A percentile compares a stretch with the other conserved stretches of the same genome.
Conservation (phyloP, 2,329 filamentous ascomycete species). For the Fusarium sp. region DNA sequence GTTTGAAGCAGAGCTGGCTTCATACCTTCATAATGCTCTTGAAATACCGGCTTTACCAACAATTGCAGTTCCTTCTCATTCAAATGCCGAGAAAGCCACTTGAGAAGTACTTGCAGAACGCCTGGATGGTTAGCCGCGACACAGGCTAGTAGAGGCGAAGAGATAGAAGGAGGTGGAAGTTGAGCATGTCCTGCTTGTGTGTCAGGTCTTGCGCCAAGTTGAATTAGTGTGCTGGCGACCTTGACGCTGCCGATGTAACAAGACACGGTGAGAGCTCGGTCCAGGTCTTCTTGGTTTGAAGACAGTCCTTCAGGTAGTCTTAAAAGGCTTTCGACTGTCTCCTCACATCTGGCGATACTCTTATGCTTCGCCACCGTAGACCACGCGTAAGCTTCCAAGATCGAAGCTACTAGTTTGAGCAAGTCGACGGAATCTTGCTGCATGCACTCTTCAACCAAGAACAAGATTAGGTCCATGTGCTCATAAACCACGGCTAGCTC, state of each 20-base stretch:
- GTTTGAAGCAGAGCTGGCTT: too few relatives aligned
- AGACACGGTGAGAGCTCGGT: not conserved
- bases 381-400: not conserved
- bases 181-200: not conserved
- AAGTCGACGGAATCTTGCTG: not conserved
- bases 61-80: too few relatives aligned
- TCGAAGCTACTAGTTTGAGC: not conserved
- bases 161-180: too few relatives aligned
- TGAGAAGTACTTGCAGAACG: not conserved
- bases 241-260: not conserved
- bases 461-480: not conserved
- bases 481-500: not conserved
- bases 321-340: not conserved
- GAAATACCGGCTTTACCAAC: too few relatives aligned
- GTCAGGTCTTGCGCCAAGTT: not conserved
- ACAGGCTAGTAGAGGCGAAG: not conserved
- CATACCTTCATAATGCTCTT: too few relatives aligned
- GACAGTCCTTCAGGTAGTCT: not conserved
- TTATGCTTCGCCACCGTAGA: not conserved
- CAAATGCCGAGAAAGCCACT: too few relatives aligned
- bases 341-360: not conserved
- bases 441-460: not conserved
- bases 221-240: not conserved
- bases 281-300: not conserved
- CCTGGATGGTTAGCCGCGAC: not conserved